These are phyloP conservation scores for Globisporangium paddicum DNA, from an alignment of 352 stramenopile species.

Conservation along the genomic window DNA sequence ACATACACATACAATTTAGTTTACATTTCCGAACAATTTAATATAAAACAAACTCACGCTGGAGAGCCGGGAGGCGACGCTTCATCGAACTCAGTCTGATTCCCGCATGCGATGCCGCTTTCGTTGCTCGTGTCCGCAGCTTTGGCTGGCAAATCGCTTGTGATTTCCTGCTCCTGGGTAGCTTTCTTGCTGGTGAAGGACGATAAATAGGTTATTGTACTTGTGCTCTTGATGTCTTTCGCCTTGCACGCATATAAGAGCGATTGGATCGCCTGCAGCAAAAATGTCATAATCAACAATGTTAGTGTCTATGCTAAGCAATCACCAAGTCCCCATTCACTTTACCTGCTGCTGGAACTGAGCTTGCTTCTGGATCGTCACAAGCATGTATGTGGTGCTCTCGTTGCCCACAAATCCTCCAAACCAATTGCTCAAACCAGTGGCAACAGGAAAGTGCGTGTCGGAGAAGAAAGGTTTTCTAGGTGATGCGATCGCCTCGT, in stretches of 20 bases:
- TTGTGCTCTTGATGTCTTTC: conserved; percentile 56
- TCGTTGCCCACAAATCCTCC: conserved; percentile 42
- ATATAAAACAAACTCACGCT: not conserved
- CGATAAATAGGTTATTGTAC: conserved; percentile 27
- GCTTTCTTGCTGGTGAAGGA: conserved; percentile 18
- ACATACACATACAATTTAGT: not conserved
- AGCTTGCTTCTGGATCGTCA: conserved; percentile 52
- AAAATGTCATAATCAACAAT: not conserved
- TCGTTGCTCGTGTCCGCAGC: not conserved
- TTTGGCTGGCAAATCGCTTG: not conserved
- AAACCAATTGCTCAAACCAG: conserved; percentile 33
- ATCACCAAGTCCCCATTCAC: not conserved
- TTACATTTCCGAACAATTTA: not conserved
- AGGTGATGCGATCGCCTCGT: not conserved
- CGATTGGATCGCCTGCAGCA: conserved; percentile 60
- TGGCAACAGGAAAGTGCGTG: conserved; percentile 51
- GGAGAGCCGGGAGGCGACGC: not conserved
- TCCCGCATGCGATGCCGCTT: not conserved
- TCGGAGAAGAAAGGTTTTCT: conserved; percentile 37
- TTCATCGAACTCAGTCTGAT: not conserved
- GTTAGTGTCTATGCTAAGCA: too few relatives aligned
- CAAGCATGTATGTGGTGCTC: conserved; percentile 44
- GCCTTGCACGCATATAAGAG: conserved; percentile 77
- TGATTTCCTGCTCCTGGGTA: not conserved
- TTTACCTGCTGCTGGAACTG: conserved; percentile 68